phyloP scores from a whole-genome alignment of 139 green algal genomes.

The Gonium pectorale region DNA sequence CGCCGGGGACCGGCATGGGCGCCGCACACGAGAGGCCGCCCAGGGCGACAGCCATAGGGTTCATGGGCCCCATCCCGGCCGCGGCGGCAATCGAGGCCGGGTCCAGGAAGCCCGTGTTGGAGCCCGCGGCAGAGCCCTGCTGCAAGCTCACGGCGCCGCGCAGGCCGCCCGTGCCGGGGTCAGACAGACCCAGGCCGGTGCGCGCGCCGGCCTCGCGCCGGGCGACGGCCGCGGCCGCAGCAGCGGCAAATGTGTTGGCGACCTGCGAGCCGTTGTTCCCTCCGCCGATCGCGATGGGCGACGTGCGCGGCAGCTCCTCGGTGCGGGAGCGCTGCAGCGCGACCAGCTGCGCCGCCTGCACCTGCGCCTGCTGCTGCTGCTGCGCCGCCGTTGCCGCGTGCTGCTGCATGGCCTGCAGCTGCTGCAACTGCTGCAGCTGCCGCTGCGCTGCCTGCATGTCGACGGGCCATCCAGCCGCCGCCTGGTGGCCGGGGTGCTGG shows the following conservation, averaged over 20 bases:
- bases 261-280: not conserved
- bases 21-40: no score
- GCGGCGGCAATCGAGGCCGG: not conserved
- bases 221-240: not conserved
- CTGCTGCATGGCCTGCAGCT: slow-evolving; percentile 15
- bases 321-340: slow-evolving; percentile 25
- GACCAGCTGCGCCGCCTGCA: not conserved
- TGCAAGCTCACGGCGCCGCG: no score
- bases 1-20: no score
- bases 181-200: slow-evolving; percentile 16
- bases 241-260: no score
- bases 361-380: slow-evolving; percentile 20
- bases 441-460: not conserved
- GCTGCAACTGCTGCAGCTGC: slow-evolving; percentile 5
- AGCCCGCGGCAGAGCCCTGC: no score
- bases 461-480: not conserved
- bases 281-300: slow-evolving; percentile 18
- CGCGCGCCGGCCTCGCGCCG: not conserved
- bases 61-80: no score
- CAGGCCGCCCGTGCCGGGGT: slow-evolving; percentile 4
- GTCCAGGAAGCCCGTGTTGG: no score
- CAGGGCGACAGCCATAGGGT: no score
- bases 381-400: slow-evolving; percentile 8
- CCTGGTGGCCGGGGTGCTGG: not conserved
- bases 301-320: slow-evolving; percentile 18